Evolutionary conservation across 1,284 basidiomycete species (phyloP).

Genomic region (Rhodotorula sp.): DNA sequence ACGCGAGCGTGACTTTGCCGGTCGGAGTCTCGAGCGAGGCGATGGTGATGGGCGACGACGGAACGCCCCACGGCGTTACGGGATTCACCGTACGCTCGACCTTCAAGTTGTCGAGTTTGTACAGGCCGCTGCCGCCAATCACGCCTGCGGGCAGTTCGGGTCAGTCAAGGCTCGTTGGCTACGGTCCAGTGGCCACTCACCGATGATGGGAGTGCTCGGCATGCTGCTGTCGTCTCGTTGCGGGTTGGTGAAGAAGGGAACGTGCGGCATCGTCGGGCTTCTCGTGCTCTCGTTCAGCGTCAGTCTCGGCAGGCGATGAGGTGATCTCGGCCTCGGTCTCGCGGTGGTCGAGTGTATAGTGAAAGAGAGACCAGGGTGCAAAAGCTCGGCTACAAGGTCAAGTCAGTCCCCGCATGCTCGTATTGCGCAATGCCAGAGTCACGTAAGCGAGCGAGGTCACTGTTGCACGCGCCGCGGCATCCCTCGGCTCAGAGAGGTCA

Average conservation of each 20-base stretch:
- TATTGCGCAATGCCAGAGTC: too few species aligned
- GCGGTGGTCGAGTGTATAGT: too few species aligned
- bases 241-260: slow-evolving; percentile 6
- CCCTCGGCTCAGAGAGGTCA: too few species aligned
- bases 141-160: too few species aligned
- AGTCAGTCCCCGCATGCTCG: too few species aligned
- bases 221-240: slow-evolving; percentile 4
- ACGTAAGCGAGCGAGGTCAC: background rate
- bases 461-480: background rate
- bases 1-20: slow-evolving; percentile 65
- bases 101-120: slow-evolving; percentile 84
- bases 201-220: slow-evolving; percentile 34
- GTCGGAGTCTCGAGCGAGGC: slow-evolving; percentile 70
- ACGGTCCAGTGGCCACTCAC: too few species aligned
- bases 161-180: too few species aligned
- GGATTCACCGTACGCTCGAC: slow-evolving; percentile 65
- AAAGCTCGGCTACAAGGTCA: too few species aligned
- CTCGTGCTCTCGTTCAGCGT: background rate
- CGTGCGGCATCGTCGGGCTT: background rate
- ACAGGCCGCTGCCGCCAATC: slow-evolving; percentile 53
- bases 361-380: too few species aligned
- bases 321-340: background rate
- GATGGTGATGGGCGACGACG: slow-evolving; percentile 88
- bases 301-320: background rate
- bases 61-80: slow-evolving; percentile 81